These are phyloP conservation scores for Nakaseomyces uthaithaninus DNA, from an alignment of 1,139 yeast genomes.

Conservation along the genomic window DNA sequence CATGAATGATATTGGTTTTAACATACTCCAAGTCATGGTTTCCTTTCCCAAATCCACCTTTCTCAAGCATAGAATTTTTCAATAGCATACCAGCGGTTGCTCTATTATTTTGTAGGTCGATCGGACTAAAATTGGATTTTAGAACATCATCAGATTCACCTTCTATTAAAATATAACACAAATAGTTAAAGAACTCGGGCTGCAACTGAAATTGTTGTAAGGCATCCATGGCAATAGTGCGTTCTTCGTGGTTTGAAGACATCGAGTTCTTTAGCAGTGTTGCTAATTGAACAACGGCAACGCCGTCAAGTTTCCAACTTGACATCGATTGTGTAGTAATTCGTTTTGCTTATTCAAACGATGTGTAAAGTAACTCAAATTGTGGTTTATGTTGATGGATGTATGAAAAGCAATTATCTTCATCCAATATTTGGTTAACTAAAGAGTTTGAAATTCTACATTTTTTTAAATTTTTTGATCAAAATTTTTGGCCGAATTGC, in stretches of 20 bases:
- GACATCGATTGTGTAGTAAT: conserved; percentile 9
- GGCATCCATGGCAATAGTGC: conserved; percentile 59
- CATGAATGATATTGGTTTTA: conserved; percentile 56
- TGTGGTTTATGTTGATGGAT: too few species aligned
- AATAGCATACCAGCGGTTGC: conserved; percentile 85
- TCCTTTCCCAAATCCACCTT: conserved; percentile 28
- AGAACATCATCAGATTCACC: conserved; percentile 40
- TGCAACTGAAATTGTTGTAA: conserved; percentile 58
- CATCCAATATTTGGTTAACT: neutral
- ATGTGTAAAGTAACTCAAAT: neutral
- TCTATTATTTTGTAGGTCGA: conserved; percentile 43
- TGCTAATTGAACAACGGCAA: conserved; percentile 54
- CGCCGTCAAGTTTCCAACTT: conserved; percentile 56
- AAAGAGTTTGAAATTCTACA: neutral
- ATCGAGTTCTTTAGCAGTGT: conserved; percentile 59
- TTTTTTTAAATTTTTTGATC: too few species aligned
- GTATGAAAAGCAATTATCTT: too few species aligned
- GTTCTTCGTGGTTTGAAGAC: conserved; percentile 45
- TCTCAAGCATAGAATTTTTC: conserved; percentile 55
- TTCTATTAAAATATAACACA: conserved; percentile 58
- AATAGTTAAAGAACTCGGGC: conserved; percentile 72
- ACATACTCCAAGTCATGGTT: conserved; percentile 39
- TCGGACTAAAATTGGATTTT: conserved; percentile 15
- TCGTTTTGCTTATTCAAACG: too few species aligned
- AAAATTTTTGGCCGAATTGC: too few species aligned